These are phyloP conservation scores for Lentinula edodes DNA, from an alignment of 768 basidiomycete genomes.

Conservation along the genomic window DNA sequence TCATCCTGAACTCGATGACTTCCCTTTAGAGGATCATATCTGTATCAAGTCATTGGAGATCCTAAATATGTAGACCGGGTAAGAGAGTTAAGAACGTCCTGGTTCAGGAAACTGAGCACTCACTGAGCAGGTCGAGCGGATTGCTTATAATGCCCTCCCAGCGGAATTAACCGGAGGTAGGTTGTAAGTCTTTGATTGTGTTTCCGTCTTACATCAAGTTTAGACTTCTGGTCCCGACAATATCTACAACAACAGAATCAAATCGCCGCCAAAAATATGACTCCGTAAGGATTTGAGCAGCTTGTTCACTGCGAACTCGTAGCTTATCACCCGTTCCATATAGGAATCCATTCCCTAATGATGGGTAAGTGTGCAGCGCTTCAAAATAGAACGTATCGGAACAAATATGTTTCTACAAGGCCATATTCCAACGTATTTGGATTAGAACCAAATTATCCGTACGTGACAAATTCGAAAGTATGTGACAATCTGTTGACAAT, in stretches of 20 bases:
- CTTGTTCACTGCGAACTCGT: not conserved
- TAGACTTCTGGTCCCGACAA: constrained; percentile 56
- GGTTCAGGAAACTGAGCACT: not conserved
- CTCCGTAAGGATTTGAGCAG: constrained; percentile 22
- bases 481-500: not conserved
- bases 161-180: constrained; percentile 41
- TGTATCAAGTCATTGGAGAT: constrained; percentile 53
- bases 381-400: not conserved
- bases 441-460: constrained; percentile 46
- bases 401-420: constrained; percentile 15
- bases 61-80: constrained; percentile 46
- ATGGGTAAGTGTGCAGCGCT: constrained; percentile 29
- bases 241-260: constrained; percentile 58
- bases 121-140: constrained; percentile 31
- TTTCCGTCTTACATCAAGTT: not conserved
- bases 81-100: not conserved
- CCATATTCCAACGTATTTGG: constrained; percentile 47
- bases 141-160: constrained; percentile 47
- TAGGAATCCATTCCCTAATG: constrained; percentile 49
- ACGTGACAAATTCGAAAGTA: constrained; percentile 9
- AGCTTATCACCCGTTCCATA: not conserved
- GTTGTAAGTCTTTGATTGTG: not conserved
- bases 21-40: constrained; percentile 39
- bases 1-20: not conserved
- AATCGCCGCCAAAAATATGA: constrained; percentile 52